These are phyloP conservation scores for Candida berthetii DNA, from an alignment of 805 yeast genomes.

Conservation along the genomic window DNA sequence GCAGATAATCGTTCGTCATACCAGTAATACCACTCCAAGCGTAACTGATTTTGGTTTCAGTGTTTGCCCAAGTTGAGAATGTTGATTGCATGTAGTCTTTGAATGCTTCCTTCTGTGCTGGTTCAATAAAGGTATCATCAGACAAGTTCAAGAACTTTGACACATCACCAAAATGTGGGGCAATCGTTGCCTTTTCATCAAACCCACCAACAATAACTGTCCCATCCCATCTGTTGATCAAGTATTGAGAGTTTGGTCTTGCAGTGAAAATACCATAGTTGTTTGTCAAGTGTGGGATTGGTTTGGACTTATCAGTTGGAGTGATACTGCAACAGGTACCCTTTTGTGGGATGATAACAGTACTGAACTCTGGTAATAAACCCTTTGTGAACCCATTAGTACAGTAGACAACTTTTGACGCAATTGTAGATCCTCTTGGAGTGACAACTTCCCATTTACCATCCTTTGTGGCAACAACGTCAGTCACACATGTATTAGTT, in stretches of 20 bases:
- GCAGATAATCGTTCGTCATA: constrained; percentile 31
- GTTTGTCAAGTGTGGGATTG: constrained; percentile 28
- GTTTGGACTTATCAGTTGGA: constrained; percentile 11
- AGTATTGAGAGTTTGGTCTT: constrained; percentile 23
- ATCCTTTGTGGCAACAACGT: constrained; percentile 14
- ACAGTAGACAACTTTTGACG: constrained; percentile 26
- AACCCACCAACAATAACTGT: constrained; percentile 29
- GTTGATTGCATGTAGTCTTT: constrained; percentile 23
- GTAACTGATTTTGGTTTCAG: constrained; percentile 17
- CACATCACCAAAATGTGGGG: constrained; percentile 5
- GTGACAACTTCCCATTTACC: constrained; percentile 28
- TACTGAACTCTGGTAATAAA: constrained; percentile 20
- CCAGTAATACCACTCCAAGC: constrained; percentile 46
- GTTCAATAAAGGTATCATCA: constrained; percentile 28
- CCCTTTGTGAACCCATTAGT: constrained; percentile 30
- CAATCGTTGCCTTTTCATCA: constrained; percentile 5
- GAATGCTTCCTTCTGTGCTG: constrained; percentile 17
- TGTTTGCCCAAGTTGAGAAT: constrained; percentile 27
- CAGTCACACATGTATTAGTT: constrained; percentile 32
- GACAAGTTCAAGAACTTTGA: constrained; percentile 21
- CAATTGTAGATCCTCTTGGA: constrained; percentile 20
- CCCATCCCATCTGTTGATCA: constrained; percentile 34
- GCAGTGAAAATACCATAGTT: constrained; percentile 25
- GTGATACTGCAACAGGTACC: constrained; percentile 25
- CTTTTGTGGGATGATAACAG: constrained; percentile 28